Percentiles rank a stretch among this genome's conserved stretches.
phyloP scores from a whole-genome alignment of 352 stramenopile species.

The Phytopythium litorale region DNA sequence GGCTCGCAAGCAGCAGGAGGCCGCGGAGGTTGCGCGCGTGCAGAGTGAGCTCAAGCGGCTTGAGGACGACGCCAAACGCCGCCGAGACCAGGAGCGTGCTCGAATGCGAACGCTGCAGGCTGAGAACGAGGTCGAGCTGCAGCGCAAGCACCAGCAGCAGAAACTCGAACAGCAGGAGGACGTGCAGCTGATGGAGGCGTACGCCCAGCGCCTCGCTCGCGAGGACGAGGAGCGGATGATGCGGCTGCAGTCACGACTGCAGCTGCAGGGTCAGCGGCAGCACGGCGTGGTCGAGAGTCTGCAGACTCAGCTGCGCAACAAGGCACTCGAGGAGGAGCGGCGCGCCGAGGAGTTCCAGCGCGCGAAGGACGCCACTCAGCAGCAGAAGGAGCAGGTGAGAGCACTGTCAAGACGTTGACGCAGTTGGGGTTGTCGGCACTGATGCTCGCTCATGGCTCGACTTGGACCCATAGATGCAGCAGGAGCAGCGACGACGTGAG shows the following conservation, averaged over 20 bases:
- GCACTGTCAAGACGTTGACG: neutral
- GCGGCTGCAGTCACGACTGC: conserved; percentile 37
- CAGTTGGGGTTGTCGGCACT: neutral
- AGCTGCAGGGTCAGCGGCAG: conserved; percentile 36
- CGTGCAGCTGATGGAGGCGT: conserved; percentile 67
- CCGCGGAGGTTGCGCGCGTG: conserved; percentile 47
- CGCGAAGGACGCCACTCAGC: conserved; percentile 35
- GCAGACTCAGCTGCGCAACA: conserved; percentile 48
- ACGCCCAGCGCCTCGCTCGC: conserved; percentile 46
- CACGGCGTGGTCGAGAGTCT: conserved; percentile 34
- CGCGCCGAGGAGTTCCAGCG: conserved; percentile 64
- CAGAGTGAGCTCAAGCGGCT: conserved; percentile 43
- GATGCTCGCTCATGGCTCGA: neutral
- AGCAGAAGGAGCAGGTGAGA: conserved; percentile 24
- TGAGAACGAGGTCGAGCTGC: conserved; percentile 43
- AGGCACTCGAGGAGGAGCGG: conserved; percentile 46
- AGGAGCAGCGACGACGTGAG: conserved; percentile 34
- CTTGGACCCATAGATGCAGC: neutral
- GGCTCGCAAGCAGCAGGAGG: conserved; percentile 38
- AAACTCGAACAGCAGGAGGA: conserved; percentile 49
- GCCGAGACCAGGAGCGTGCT: conserved; percentile 38
- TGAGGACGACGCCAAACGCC: conserved; percentile 35
- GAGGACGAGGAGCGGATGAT: conserved; percentile 56
- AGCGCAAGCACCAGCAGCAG: conserved; percentile 33
- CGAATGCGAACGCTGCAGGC: conserved; percentile 44